Conservation (phyloP, 2,329 filamentous ascomycete species). For the Fusarium pseudoanthophilum region DNA sequence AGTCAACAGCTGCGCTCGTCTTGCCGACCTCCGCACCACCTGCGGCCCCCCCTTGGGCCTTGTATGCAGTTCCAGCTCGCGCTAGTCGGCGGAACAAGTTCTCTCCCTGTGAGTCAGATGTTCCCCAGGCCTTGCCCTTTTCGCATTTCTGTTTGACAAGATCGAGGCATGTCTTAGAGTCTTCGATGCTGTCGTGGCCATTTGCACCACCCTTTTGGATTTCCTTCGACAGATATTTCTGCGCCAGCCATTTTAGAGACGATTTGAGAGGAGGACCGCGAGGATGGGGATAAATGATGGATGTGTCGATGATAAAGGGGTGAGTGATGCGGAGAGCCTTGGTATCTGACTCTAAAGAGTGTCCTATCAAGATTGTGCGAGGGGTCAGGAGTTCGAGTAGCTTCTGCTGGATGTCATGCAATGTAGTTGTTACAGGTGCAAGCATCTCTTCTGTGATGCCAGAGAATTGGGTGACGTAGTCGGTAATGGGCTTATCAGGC, state of each 20-base stretch:
- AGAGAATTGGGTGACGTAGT: slow-evolving; percentile 92
- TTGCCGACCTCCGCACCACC: slow-evolving; percentile 67
- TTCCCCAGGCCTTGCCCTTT: slow-evolving; percentile 87
- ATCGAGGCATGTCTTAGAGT: slow-evolving; percentile 90
- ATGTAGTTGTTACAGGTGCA: slow-evolving; percentile 81
- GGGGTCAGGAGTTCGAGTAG: slow-evolving; percentile 78
- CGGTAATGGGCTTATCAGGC: slow-evolving; percentile 84
- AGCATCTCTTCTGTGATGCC: slow-evolving; percentile 92
- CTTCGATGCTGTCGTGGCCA: slow-evolving; percentile 93
- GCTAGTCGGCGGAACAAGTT: slow-evolving; percentile 88
- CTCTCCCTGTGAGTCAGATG: slow-evolving; percentile 80
- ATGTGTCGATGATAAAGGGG: slow-evolving; percentile 93
- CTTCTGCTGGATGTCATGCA: slow-evolving; percentile 82
- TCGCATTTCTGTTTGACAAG: slow-evolving; percentile 96
- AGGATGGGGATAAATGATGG: slow-evolving; percentile 89
- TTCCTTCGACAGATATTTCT: slow-evolving; percentile 86
- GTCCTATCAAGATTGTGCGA: slow-evolving; percentile 79
- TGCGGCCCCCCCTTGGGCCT: slow-evolving; percentile 66
- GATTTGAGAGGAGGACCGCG: slow-evolving; percentile 90
- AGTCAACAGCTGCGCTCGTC: slow-evolving; percentile 84
- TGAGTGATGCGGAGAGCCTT: slow-evolving; percentile 87
- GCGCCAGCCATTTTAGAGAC: slow-evolving; percentile 86
- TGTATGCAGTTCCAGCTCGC: slow-evolving; percentile 70
- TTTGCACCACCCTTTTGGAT: slow-evolving; percentile 82
- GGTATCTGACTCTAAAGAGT: slow-evolving; percentile 85